Evolutionary conservation across 1,139 yeast species (phyloP), one percentile per base, ranked within the genome.

Genomic region (Geotrichum macrosporum): DNA sequence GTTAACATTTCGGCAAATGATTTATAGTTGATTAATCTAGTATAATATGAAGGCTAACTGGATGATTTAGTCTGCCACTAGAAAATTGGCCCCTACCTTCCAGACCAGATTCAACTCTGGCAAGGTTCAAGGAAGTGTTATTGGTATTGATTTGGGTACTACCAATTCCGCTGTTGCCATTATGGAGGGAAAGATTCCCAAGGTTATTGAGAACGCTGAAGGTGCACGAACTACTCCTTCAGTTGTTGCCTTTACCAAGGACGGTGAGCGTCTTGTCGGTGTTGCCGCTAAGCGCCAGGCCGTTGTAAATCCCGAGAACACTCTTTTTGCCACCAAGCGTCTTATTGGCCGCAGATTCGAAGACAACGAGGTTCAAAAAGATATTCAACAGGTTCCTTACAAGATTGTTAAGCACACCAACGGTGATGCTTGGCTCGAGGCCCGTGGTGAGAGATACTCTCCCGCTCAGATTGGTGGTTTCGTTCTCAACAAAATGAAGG

Each of bases 391-490:
- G 73, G 97, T 89, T 52, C 97, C 98, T 55, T 92, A 86, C 82
- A 89, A 89, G 78, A 92, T 92, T 59, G 86, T 89, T 64, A 87
- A 89, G 77, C 96, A 89, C 77, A 69, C 78, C 56, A 92, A 92
- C 69, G 98, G 98, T 68, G 98, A 94, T 67, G 98, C 98, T 60
- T 94, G 98, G 97, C 84, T 92, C 55, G 96, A 89, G 76, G 96
- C 96, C 57, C 77, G 84, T 67, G 96, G 95, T 67, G 84, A 85
- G 72, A 78, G 65, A 45, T 62, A 62, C 87, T 86, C 78, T 84
- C 98, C 57, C 95, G 98, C 65, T 84, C 95, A 63, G 96, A 86
- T 92, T 63, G 97, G 98, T 72, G 97, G 98, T 59, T 89, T 88
- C 67, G 82, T 92, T 55, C 78, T 92, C 64, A 88, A 87, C 80